Percentiles rank a stretch among this genome's conserved stretches.
Evolutionary conservation across 1,139 yeast species (phyloP).

Genomic region (Saccharomyces hybrid): DNA sequence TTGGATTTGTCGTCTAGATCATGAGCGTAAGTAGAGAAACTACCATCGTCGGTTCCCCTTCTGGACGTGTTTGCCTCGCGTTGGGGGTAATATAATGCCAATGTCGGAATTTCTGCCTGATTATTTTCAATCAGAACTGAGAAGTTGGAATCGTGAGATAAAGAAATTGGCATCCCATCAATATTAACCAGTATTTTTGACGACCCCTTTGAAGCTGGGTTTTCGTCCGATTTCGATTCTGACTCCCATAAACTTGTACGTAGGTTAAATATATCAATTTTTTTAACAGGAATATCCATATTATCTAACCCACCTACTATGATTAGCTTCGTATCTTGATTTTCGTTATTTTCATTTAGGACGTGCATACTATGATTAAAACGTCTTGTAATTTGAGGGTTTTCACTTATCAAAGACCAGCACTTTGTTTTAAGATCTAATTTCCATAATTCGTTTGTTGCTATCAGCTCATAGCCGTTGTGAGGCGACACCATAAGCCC

Average conservation of each 20-base stretch:
- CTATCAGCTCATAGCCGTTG: conserved; percentile 35
- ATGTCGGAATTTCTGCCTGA: conserved; percentile 23
- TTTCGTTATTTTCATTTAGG: conserved; percentile 37
- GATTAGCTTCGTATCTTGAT: conserved; percentile 47
- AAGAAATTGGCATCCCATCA: conserved; percentile 16
- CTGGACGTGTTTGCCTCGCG: conserved; percentile 2
- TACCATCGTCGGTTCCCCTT: background rate
- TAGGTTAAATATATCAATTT: conserved; percentile 48
- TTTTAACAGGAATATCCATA: conserved; percentile 37
- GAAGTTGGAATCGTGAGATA: conserved; percentile 17
- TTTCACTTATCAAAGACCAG: conserved; percentile 49
- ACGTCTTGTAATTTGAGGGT: conserved; percentile 34
- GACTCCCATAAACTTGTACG: conserved; percentile 42
- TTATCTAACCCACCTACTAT: conserved; percentile 55
- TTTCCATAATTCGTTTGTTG: conserved; percentile 61
- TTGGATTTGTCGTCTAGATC: background rate
- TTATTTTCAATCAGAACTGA: conserved; percentile 24
- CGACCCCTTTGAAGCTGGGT: background rate
- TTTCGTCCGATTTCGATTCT: conserved; percentile 10
- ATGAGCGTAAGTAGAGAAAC: background rate
- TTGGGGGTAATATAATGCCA: conserved; percentile 18
- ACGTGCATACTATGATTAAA: conserved; percentile 48
- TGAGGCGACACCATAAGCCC: conserved; percentile 40
- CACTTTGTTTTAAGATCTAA: conserved; percentile 43
- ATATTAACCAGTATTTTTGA: conserved; percentile 13